Base-by-base conservation (phyloP, 1,139 yeast genomes). In the Torulaspora pretoriensis region DNA sequence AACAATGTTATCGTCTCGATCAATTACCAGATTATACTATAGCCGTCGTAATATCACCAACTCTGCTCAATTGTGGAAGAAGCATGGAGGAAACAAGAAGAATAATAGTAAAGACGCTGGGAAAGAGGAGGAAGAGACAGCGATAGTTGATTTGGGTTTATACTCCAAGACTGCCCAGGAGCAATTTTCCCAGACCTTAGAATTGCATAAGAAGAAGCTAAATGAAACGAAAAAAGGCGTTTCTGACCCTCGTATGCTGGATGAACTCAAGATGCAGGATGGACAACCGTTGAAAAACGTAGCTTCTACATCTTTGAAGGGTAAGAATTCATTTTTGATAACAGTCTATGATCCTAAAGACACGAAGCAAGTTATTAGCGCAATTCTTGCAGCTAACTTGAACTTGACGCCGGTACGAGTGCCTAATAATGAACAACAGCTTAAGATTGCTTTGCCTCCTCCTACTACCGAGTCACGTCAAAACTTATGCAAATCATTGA, bases 341-440 rank as follows among this genome's bases (percentile, higher is more conserved):
- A 88, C 95, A 0, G 92, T 89, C 2, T 90, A 83, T 64, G 96
- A 89, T 57, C 94, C 96, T 8, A 71, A 71, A 41, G 75, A 86
- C 54, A 74, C 80, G 23, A 84, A 86, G 58, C 74, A 77, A 50
- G 77, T 90, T 23, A 74, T 83, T 38, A 80, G 87, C 48, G 74
- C 89, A 0, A 80, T 90, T 32, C 64, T 88, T 49, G 83, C 77
- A 1, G 73, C 90, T 0, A 78, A 77, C 9, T 67, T 87, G 61
- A 85, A 86, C 56, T 68, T 90, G 70, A 87, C 83, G 49, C 95
- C 97, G 1, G 89, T 83, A 57, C 71, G 73, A 22, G 90, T 87
- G 51, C 78, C 86, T 2, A 68, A 77, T 43, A 85, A 83, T 59
- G 80, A 80, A 40, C 95, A 85, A 63, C 74, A 83, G 30, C 70